These are phyloP conservation scores for Craspedostauros australis DNA, from an alignment of 108 stramenopile genomes.

Conservation along the genomic window DNA sequence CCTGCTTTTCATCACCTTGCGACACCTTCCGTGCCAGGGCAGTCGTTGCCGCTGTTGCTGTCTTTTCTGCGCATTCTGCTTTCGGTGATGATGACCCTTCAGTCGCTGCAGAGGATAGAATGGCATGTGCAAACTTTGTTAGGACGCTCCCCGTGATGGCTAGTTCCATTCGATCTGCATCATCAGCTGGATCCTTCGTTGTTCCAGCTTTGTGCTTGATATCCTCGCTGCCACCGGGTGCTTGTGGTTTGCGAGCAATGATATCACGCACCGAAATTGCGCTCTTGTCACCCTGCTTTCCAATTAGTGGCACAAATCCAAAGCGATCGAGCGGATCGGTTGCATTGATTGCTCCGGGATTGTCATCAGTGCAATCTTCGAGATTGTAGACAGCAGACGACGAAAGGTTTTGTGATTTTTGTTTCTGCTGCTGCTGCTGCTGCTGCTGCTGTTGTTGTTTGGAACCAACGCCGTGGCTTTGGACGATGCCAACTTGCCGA, in stretches of 20 bases:
- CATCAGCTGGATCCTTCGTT: too few relatives aligned
- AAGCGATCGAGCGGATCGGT: conserved; percentile 1
- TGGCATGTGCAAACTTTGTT: conserved; percentile 30
- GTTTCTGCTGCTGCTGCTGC: too few relatives aligned
- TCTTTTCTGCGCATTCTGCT: too few relatives aligned
- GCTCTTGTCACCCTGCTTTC: background rate
- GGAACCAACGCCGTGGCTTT: background rate
- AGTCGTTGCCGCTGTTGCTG: too few relatives aligned
- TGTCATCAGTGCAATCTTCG: too few relatives aligned
- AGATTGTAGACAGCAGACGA: too few relatives aligned
- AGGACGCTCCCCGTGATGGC: conserved; percentile 49
- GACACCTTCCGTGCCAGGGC: too few relatives aligned
- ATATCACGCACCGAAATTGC: conserved; percentile 14
- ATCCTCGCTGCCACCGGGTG: too few relatives aligned
- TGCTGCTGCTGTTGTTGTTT: conserved; percentile 1
- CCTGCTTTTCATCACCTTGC: conserved; percentile 33
- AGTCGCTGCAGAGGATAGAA: too few relatives aligned
- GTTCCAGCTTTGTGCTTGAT: too few relatives aligned
- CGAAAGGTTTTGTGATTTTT: too few relatives aligned
- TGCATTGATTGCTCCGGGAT: too few relatives aligned
- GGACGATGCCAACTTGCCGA: conserved; percentile 70
- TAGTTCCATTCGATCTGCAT: conserved; percentile 2
- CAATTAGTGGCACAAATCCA: conserved; percentile 10
- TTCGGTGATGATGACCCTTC: background rate
- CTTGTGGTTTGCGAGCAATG: conserved; percentile 9